A percentile compares a stretch with the other conserved stretches of the same genome.
phyloP scores from a whole-genome alignment of 2,329 filamentous ascomycete species.

The Hypoxylon sp. region DNA sequence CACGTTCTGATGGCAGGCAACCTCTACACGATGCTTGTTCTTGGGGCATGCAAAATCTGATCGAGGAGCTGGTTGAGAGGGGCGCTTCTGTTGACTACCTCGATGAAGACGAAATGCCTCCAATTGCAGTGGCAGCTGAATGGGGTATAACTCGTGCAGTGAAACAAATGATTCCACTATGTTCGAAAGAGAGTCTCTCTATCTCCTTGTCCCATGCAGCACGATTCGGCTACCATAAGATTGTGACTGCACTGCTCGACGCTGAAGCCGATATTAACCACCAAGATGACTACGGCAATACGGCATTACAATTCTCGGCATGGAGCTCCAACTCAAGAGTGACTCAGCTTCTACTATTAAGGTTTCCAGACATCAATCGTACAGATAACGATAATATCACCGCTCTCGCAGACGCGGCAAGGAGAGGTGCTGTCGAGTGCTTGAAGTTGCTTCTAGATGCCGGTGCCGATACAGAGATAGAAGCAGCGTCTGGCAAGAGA shows the following conservation, averaged over 20 bases:
- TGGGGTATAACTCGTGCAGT: conserved; percentile 10
- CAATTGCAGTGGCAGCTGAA: conserved; percentile 14
- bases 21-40: conserved; percentile 20
- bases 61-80: conserved; percentile 18
- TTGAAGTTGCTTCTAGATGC: conserved; percentile 31
- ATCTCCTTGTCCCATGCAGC: conserved; percentile 15
- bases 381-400: conserved; percentile 15
- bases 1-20: conserved; percentile 13
- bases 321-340: conserved; percentile 25
- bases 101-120: conserved; percentile 18
- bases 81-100: conserved; percentile 2
- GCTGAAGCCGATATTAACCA: conserved; percentile 26
- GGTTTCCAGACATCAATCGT: conserved; percentile 19
- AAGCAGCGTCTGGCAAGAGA: conserved; percentile 3
- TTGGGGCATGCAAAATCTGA: conserved; percentile 10
- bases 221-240: conserved; percentile 24
- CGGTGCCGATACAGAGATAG: conserved; percentile 19
- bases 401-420: conserved; percentile 12
- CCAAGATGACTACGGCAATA: conserved; percentile 26
- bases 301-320: conserved; percentile 26
- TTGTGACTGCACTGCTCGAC: conserved; percentile 13
- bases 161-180: conserved; percentile 16
- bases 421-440: conserved; percentile 18
- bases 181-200: conserved; percentile 22
- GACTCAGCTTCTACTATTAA: conserved; percentile 13